These are phyloP conservation scores for Solanum chilense DNA, from an alignment of 257 asterid genomes.

Conservation along the genomic window DNA sequence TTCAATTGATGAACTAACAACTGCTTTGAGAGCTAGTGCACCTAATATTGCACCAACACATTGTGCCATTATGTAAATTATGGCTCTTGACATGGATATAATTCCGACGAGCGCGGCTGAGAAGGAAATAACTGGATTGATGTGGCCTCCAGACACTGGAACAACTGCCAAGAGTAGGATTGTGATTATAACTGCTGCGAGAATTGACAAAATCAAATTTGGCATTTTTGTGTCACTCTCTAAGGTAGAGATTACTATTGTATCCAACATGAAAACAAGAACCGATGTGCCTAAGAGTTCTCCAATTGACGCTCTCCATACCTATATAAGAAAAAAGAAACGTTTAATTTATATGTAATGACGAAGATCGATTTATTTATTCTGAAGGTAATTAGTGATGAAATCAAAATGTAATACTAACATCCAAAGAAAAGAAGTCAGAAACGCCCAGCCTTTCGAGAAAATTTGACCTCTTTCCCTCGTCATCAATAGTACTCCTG, in stretches of 20 bases:
- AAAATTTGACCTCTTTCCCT: slow-evolving; percentile 9
- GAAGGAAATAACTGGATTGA: slow-evolving; percentile 65
- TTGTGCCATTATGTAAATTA: slow-evolving; percentile 46
- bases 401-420: slow-evolving; percentile 4
- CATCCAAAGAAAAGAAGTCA: slow-evolving; percentile 38
- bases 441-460: slow-evolving; percentile 37
- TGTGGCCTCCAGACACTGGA: slow-evolving; percentile 75
- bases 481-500: background rate
- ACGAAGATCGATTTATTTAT: background rate
- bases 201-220: slow-evolving; percentile 35
- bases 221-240: slow-evolving; percentile 47
- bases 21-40: slow-evolving; percentile 61
- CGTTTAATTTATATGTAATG: background rate
- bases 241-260: slow-evolving; percentile 52
- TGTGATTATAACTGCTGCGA: slow-evolving; percentile 32
- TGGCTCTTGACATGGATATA: slow-evolving; percentile 52
- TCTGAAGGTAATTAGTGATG: background rate
- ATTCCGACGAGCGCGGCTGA: slow-evolving; percentile 68
- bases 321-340: slow-evolving; percentile 10
- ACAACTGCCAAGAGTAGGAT: slow-evolving; percentile 54
- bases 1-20: slow-evolving; percentile 25
- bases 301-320: slow-evolving; percentile 69
- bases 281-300: slow-evolving; percentile 64
- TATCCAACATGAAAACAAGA: slow-evolving; percentile 57
- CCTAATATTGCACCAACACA: slow-evolving; percentile 51